Evolutionary conservation across 306 rosid species (phyloP).

Genomic region (Cercis canadensis): DNA sequence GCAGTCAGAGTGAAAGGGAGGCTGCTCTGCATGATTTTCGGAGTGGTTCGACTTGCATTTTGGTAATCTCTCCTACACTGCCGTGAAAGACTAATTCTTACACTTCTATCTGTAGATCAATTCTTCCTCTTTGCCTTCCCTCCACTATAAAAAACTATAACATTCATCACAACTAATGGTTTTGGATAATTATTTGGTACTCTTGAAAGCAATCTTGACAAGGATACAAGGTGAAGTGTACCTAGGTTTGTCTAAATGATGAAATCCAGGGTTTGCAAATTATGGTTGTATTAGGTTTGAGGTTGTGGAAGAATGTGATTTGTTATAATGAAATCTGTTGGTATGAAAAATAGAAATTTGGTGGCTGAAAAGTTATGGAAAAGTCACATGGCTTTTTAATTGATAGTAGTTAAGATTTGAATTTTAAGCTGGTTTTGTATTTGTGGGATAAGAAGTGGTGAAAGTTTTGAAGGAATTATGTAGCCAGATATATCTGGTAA

Average conservation of each 20-base stretch:
- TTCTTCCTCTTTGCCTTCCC: too few species aligned
- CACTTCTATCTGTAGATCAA: too few species aligned
- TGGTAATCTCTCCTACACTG: constrained; percentile 52
- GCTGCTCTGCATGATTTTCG: constrained; percentile 78
- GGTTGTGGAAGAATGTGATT: neutral
- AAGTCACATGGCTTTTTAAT: neutral
- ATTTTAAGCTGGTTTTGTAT: neutral
- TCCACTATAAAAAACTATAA: neutral
- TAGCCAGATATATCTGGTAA: neutral
- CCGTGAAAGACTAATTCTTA: neutral
- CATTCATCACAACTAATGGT: neutral
- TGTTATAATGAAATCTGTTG: neutral
- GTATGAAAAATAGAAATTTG: neutral
- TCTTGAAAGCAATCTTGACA: constrained; percentile 8
- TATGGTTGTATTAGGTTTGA: neutral
- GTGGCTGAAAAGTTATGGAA: neutral
- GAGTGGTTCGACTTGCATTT: constrained; percentile 74
- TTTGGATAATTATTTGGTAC: constrained; percentile 10
- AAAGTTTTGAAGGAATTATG: neutral
- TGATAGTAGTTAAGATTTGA: neutral
- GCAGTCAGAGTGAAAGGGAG: constrained; percentile 85
- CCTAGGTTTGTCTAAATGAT: constrained; percentile 18
- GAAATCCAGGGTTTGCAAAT: neutral
- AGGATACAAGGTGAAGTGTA: constrained; percentile 7
- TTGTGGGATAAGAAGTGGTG: neutral